Evolutionary conservation across 441 rosid genomes (phyloP).

Genomic region (Pelargonium australe): DNA sequence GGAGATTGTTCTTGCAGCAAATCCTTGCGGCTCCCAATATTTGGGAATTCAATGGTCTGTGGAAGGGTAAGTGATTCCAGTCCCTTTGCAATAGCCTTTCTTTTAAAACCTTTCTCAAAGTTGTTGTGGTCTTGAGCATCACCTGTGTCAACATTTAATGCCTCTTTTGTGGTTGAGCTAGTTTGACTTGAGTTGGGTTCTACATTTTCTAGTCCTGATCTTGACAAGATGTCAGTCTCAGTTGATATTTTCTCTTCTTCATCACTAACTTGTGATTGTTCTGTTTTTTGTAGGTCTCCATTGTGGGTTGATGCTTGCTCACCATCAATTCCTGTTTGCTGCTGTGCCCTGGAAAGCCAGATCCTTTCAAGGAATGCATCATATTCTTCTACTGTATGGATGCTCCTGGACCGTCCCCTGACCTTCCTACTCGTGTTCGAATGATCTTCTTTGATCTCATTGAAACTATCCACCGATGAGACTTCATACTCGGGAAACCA

Average conservation of each 20-base stretch:
- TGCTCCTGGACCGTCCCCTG: constrained; percentile 23
- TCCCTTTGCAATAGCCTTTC: constrained; percentile 28
- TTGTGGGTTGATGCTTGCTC: background rate
- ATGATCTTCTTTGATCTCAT: constrained; percentile 11
- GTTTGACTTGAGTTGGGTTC: constrained; percentile 7
- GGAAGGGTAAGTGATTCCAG: constrained; percentile 30
- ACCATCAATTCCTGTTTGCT: constrained; percentile 1
- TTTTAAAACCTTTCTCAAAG: constrained; percentile 22
- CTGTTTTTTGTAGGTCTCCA: background rate
- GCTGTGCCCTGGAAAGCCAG: background rate
- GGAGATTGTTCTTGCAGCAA: constrained; percentile 28
- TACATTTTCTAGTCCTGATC: constrained; percentile 15
- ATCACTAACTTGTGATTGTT: constrained; percentile 5
- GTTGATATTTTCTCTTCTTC: constrained; percentile 11
- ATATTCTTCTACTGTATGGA: constrained; percentile 38
- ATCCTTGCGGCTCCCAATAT: constrained; percentile 25
- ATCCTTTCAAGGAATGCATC: constrained; percentile 27
- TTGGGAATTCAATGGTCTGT: constrained; percentile 23
- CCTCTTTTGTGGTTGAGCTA: constrained; percentile 1
- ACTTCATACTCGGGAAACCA: constrained; percentile 13
- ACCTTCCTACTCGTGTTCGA: background rate
- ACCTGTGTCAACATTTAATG: constrained; percentile 3
- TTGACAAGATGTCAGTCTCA: background rate
- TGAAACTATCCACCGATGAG: constrained; percentile 5
- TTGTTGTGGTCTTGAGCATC: constrained; percentile 14